Percentiles rank a stretch among this genome's conserved stretches.
phyloP scores from a whole-genome alignment of 805 yeast species.

The Scheffersomyces coipomensis region DNA sequence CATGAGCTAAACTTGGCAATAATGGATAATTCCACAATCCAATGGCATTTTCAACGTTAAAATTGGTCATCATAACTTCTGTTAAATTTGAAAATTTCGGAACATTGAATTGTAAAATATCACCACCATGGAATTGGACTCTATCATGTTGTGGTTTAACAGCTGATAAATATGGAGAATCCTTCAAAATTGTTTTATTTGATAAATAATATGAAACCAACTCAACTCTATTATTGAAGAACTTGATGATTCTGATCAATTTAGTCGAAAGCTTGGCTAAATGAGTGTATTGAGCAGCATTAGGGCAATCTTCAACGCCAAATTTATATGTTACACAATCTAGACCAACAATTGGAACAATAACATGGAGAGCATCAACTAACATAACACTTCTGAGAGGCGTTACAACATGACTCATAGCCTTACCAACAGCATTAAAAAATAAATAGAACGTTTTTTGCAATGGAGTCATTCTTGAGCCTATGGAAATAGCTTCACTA shows the following conservation, averaged over 20 bases:
- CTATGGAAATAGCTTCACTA: constrained; percentile 27
- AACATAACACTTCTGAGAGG: constrained; percentile 33
- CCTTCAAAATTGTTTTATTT: constrained; percentile 15
- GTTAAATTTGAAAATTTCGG: constrained; percentile 11
- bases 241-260: constrained; percentile 28
- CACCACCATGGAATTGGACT: constrained; percentile 6
- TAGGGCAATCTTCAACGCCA: constrained; percentile 10
- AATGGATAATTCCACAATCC: constrained; percentile 17
- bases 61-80: constrained; percentile 16
- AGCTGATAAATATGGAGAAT: constrained; percentile 10
- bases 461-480: constrained; percentile 23
- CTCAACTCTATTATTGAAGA: constrained; percentile 28
- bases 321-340: constrained; percentile 17
- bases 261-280: constrained; percentile 21
- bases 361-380: constrained; percentile 32
- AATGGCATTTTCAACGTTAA: constrained; percentile 10
- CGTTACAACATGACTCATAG: constrained; percentile 29
- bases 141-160: constrained; percentile 7
- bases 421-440: constrained; percentile 32
- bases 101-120: constrained; percentile 14
- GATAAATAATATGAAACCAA: constrained; percentile 17
- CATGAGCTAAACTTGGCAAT: constrained; percentile 3
- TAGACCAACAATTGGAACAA: constrained; percentile 31
- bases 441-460: constrained; percentile 34
- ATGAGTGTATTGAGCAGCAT: constrained; percentile 15